Conservation (phyloP, 768 basidiomycete species). For the Kwoniella heveanensis region DNA sequence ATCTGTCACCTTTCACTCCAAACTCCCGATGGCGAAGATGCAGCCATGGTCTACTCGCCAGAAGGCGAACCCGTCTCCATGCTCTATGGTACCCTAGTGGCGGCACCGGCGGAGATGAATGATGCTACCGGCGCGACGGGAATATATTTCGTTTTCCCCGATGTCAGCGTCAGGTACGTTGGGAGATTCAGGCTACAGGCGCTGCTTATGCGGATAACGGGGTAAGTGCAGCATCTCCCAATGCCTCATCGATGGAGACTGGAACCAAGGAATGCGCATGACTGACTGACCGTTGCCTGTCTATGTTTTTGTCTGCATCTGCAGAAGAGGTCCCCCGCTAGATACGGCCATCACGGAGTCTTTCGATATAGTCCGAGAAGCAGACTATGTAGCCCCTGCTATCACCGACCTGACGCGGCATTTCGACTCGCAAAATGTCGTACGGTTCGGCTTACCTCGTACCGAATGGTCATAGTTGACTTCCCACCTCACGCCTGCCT, state of each 20-base stretch:
- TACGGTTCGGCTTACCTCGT: constrained; percentile 46
- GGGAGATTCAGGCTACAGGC: constrained; percentile 77
- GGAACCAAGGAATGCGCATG: too few species aligned
- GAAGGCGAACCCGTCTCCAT: constrained; percentile 60
- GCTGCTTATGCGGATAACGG: constrained; percentile 71
- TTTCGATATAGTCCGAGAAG: constrained; percentile 76
- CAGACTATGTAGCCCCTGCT: constrained; percentile 71
- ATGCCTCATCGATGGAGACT: too few species aligned
- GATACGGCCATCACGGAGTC: constrained; percentile 71
- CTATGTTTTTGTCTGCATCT: too few species aligned
- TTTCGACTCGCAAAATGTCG: constrained; percentile 64
- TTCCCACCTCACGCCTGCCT: too few species aligned
- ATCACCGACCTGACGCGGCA: constrained; percentile 63
- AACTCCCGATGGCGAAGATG: constrained; percentile 65
- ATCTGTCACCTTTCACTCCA: constrained; percentile 78
- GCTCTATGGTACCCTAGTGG: constrained; percentile 82
- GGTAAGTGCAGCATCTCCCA: constrained; percentile 60
- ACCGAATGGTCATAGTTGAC: constrained; percentile 37
- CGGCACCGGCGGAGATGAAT: constrained; percentile 75
- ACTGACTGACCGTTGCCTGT: background rate
- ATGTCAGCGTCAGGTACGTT: constrained; percentile 78
- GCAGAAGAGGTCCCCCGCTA: constrained; percentile 64
- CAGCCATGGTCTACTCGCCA: constrained; percentile 34
- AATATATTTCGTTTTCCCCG: constrained; percentile 87
- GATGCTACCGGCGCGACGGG: constrained; percentile 78